phyloP scores from a whole-genome alignment of 192 early-diverging fungal genomes.

The Coemansia sp. region DNA sequence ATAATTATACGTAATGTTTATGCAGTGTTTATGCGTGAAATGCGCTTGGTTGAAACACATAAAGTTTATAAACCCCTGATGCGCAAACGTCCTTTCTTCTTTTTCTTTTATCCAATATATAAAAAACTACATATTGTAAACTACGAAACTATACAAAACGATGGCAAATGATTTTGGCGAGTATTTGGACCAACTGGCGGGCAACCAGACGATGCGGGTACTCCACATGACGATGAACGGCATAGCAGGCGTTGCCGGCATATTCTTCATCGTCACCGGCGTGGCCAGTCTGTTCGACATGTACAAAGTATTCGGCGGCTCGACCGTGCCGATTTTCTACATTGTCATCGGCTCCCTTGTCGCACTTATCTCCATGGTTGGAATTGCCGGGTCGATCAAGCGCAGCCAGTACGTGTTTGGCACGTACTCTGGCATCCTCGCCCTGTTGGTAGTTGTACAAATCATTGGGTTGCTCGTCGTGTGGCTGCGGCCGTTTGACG shows the following conservation, averaged over 20 bases:
- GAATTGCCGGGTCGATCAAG: conserved; percentile 52
- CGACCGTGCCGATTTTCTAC: conserved; percentile 39
- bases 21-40: no score
- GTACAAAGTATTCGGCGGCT: conserved; percentile 43
- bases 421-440: conserved; percentile 33
- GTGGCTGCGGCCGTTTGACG: conserved; percentile 35
- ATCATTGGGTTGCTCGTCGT: conserved; percentile 20
- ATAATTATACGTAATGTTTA: no score
- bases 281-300: conserved; percentile 18
- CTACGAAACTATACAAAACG: background rate
- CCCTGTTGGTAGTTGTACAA: conserved; percentile 31
- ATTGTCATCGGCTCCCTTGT: conserved; percentile 50
- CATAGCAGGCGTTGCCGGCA: conserved; percentile 21
- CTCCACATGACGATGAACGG: conserved; percentile 34
- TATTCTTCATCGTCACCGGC: conserved; percentile 32
- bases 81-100: background rate
- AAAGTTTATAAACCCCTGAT: background rate
- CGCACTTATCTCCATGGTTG: conserved; percentile 46
- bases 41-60: background rate
- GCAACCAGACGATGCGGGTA: conserved; percentile 20
- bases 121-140: background rate
- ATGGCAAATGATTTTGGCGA: conserved; percentile 27
- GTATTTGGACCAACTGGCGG: conserved; percentile 29
- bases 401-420: conserved; percentile 40
- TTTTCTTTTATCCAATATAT: background rate